A percentile compares a stretch with the other conserved stretches of the same genome.
These are phyloP conservation scores for Cercophora sp. DNA, from an alignment of 495 filamentous ascomycete species.

Conservation along the genomic window DNA sequence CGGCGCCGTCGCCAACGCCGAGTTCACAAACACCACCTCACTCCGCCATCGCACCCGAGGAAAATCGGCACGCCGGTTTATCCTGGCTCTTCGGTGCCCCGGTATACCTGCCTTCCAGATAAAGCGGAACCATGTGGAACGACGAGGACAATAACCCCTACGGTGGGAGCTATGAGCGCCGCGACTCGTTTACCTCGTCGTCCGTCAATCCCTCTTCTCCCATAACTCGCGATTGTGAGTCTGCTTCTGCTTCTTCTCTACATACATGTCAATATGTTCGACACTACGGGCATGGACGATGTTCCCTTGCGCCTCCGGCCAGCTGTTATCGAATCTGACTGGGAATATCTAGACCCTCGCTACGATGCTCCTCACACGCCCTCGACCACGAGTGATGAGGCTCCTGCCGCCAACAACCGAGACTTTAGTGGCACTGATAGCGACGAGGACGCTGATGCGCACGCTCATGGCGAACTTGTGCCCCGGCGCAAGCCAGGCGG, in stretches of 20 bases:
- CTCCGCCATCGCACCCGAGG: background rate
- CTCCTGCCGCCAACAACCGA: conserved; percentile 22
- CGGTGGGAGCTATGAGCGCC: conserved; percentile 76
- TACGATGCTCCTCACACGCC: conserved; percentile 42
- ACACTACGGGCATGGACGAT: conserved; percentile 28
- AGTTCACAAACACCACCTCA: too few relatives aligned
- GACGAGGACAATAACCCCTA: conserved; percentile 93
- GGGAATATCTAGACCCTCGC: conserved; percentile 41
- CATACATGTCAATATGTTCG: conserved; percentile 27
- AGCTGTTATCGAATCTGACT: conserved; percentile 32
- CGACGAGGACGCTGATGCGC: conserved; percentile 53
- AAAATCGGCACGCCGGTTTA: background rate
- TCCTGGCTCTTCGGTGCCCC: background rate
- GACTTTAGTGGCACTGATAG: conserved; percentile 32
- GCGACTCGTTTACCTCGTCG: conserved; percentile 71
- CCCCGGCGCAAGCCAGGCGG: conserved; percentile 69
- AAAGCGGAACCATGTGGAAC: conserved; percentile 61
- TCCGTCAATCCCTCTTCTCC: conserved; percentile 64
- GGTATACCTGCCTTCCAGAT: background rate
- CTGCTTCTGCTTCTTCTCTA: background rate
- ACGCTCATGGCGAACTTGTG: conserved; percentile 44
- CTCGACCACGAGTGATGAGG: conserved; percentile 43
- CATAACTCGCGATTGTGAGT: conserved; percentile 47
- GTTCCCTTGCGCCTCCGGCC: background rate
- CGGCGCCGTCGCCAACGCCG: background rate